These are phyloP conservation scores for Lavandula angustifolia DNA, from an alignment of 257 asterid genomes.

Conservation along the genomic window DNA sequence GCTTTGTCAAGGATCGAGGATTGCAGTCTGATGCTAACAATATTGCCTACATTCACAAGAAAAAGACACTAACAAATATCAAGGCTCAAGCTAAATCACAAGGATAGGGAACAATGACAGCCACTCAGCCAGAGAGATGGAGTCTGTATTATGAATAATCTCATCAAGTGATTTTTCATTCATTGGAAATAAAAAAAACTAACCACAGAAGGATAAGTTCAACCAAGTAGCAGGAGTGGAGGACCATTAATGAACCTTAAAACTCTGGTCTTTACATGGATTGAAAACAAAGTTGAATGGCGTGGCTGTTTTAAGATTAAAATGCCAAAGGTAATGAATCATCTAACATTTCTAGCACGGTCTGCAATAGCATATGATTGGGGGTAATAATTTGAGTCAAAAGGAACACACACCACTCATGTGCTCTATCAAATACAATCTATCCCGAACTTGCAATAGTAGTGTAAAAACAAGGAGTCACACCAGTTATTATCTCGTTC, in stretches of 20 bases:
- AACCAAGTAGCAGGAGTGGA: not conserved
- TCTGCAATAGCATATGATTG: slow-evolving; percentile 3
- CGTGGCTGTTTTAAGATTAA: not conserved
- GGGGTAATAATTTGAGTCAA: not conserved
- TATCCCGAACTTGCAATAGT: not conserved
- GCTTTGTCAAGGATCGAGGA: slow-evolving; percentile 80
- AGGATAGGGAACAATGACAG: not conserved
- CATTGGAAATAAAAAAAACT: not conserved
- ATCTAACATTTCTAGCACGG: slow-evolving; percentile 13
- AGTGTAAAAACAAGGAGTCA: not conserved
- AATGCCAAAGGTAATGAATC: slow-evolving; percentile 8
- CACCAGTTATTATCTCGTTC: not conserved
- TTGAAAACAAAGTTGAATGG: slow-evolving; percentile 10
- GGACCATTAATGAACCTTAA: slow-evolving; percentile 8
- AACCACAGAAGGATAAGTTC: slow-evolving; percentile 9
- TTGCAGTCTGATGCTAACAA: slow-evolving; percentile 75
- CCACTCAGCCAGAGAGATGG: not conserved
- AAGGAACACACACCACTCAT: not conserved
- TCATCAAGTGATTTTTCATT: not conserved
- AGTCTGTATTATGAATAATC: too few species aligned
- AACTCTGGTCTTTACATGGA: not conserved
- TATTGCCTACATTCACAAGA: slow-evolving; percentile 52
- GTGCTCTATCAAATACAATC: not conserved
- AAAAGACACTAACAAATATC: not conserved
- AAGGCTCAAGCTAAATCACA: slow-evolving; percentile 15